Evolutionary conservation across 2,329 filamentous ascomycete genomes (phyloP).

Genomic region (Leptographium radiaticola): DNA sequence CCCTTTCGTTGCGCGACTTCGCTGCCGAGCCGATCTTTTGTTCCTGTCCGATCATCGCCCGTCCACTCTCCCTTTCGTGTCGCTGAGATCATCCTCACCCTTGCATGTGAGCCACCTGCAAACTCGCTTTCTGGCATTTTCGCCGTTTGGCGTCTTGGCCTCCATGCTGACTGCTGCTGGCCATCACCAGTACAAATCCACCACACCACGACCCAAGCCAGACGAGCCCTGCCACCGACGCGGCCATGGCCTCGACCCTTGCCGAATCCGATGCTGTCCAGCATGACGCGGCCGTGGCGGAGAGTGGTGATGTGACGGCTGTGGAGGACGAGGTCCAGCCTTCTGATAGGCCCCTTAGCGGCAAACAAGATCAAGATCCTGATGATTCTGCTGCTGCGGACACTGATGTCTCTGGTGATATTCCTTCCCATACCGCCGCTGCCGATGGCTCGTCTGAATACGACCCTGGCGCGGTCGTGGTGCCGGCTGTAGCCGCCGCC

Average conservation of each 20-base stretch:
- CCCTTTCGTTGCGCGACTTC: background rate
- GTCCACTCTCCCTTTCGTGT: background rate
- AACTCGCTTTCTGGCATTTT: too few relatives aligned
- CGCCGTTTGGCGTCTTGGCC: too few relatives aligned
- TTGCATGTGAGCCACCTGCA: too few relatives aligned
- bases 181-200: background rate
- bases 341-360: constrained; percentile 40
- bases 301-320: constrained; percentile 38
- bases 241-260: constrained; percentile 16
- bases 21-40: background rate
- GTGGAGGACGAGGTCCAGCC: constrained; percentile 44
- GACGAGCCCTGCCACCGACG: background rate
- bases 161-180: too few relatives aligned
- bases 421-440: constrained; percentile 29
- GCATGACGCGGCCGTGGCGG: constrained; percentile 32
- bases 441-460: constrained; percentile 42
- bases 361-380: constrained; percentile 38
- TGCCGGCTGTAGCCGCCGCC: background rate
- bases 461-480: constrained; percentile 28
- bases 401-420: constrained; percentile 35
- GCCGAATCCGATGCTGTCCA: constrained; percentile 12
- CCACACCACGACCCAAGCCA: background rate
- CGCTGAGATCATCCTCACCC: too few relatives aligned
- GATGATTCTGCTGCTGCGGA: constrained; percentile 28
- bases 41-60: background rate